Evolutionary conservation across 208 protist genomes (phyloP).

Genomic region (Acanthamoeba lenticulata): DNA sequence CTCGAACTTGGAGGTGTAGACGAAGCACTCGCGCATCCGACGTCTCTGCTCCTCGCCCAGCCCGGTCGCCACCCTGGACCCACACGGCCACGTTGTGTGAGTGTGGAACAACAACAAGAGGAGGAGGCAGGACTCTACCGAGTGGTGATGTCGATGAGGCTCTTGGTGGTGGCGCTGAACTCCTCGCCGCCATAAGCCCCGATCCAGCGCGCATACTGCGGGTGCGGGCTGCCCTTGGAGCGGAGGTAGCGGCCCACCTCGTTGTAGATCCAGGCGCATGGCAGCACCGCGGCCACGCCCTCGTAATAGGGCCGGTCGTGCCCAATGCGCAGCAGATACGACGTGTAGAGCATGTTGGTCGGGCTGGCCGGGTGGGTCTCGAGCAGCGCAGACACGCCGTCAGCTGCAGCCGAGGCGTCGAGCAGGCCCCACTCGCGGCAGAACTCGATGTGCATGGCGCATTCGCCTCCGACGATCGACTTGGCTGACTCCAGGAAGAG

Average conservation of each 20-base stretch:
- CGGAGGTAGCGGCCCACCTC: slow-evolving; percentile 21
- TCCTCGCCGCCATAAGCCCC: neutral
- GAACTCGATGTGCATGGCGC: slow-evolving; percentile 23
- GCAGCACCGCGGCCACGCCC: slow-evolving; percentile 20
- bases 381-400: neutral
- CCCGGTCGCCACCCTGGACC: neutral
- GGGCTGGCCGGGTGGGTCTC: slow-evolving; percentile 21
- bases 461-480: slow-evolving; percentile 34
- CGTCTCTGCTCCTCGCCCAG: slow-evolving; percentile 14
- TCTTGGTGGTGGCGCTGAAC: slow-evolving; percentile 26
- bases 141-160: neutral
- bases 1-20: slow-evolving; percentile 38
- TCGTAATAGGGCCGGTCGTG: slow-evolving; percentile 42
- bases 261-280: slow-evolving; percentile 47
- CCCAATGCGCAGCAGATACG: neutral
- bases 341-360: slow-evolving; percentile 48
- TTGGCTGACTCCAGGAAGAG: slow-evolving; percentile 45
- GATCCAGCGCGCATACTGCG: slow-evolving; percentile 49
- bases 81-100: no score
- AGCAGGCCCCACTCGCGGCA: slow-evolving; percentile 22
- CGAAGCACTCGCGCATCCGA: slow-evolving; percentile 36
- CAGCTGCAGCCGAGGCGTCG: neutral
- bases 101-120: neutral
- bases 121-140: no score
- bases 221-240: slow-evolving; percentile 42